phyloP scores from a whole-genome alignment of 257 asterid species.

The Solanum commersonii region DNA sequence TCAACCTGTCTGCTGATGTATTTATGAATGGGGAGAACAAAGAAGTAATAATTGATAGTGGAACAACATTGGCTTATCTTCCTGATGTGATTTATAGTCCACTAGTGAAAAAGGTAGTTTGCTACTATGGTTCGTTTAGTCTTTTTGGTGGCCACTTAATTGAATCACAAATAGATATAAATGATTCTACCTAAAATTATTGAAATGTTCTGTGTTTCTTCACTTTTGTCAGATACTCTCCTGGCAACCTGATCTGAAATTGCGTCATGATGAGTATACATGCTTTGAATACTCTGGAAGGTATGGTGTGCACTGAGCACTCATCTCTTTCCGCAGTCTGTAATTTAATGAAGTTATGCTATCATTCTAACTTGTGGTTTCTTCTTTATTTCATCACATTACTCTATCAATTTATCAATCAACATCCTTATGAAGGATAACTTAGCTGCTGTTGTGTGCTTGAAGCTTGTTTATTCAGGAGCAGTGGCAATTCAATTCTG shows the following conservation, averaged over 20 bases:
- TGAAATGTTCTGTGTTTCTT: neutral
- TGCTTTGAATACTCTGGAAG: constrained; percentile 90
- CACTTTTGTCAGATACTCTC: constrained; percentile 59
- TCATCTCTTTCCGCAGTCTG: constrained; percentile 6
- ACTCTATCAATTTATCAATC: neutral
- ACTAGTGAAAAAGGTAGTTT: constrained; percentile 53
- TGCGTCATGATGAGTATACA: constrained; percentile 68
- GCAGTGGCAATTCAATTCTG: neutral
- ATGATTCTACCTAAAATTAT: neutral
- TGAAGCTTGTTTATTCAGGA: neutral
- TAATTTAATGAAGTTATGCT: neutral
- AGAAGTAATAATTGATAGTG: constrained; percentile 91
- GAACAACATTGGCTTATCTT: constrained; percentile 92
- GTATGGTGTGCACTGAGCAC: constrained; percentile 26
- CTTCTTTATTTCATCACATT: neutral
- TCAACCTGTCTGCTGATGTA: constrained; percentile 56
- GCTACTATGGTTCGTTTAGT: neutral
- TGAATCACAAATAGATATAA: neutral
- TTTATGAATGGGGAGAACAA: constrained; percentile 44
- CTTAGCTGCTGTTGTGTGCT: neutral
- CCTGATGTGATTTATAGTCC: constrained; percentile 73
- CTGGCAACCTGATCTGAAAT: constrained; percentile 70
- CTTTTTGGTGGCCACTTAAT: neutral
- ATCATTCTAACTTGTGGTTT: neutral
- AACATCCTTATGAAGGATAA: neutral